phyloP scores from a whole-genome alignment of 148 eudicot species.

The Rhododendron kiyosumense region DNA sequence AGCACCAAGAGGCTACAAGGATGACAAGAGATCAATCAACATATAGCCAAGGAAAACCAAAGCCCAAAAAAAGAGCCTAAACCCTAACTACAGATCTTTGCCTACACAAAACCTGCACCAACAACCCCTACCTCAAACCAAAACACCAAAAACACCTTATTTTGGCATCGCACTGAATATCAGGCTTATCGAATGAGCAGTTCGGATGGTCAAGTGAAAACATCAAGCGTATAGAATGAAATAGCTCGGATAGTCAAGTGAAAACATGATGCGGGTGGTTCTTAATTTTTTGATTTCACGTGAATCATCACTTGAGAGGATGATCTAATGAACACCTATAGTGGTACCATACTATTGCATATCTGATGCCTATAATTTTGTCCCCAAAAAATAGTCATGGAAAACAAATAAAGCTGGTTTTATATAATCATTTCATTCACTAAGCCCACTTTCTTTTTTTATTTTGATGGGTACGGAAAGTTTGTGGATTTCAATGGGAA shows the following conservation, averaged over 20 bases:
- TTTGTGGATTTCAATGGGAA: not conserved
- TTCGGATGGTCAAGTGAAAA: not conserved
- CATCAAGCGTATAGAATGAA: not conserved
- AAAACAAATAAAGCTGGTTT: not conserved
- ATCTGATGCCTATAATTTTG: conserved; percentile 1
- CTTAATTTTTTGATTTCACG: not conserved
- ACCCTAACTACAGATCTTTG: too few species aligned
- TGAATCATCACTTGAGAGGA: not conserved
- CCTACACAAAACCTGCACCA: too few species aligned
- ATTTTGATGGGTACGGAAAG: not conserved
- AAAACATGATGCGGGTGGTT: not conserved
- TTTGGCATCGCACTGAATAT: too few species aligned
- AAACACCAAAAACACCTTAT: too few species aligned
- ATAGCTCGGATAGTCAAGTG: not conserved
- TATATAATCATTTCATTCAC: conserved; percentile 10
- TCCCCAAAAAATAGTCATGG: not conserved
- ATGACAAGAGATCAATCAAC: too few species aligned
- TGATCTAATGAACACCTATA: not conserved
- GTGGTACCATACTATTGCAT: not conserved
- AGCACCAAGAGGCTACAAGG: too few species aligned
- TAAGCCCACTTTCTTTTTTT: not conserved
- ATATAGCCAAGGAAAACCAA: too few species aligned
- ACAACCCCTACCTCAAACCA: too few species aligned
- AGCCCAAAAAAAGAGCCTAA: too few species aligned
- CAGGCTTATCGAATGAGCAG: not conserved